These are phyloP conservation scores for Pseudoscleropodium purum DNA, from an alignment of 225 moss, liverwort and hornwort species.

Conservation along the genomic window DNA sequence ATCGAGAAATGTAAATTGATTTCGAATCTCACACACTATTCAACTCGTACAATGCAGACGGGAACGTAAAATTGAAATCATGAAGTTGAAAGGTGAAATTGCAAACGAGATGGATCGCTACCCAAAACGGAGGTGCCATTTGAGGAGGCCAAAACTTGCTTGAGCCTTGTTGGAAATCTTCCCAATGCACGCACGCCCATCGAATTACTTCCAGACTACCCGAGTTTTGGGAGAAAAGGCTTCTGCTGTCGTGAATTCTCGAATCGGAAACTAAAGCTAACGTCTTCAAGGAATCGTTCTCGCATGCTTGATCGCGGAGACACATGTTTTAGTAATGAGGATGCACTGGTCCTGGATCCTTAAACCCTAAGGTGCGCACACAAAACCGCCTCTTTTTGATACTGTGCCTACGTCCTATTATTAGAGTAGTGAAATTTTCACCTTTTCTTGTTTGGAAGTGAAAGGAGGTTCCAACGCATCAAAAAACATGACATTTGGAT, in stretches of 20 bases:
- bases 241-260: too few relatives aligned
- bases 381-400: background rate
- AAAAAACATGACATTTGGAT: fast-evolving
- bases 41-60: background rate
- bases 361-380: background rate
- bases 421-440: background rate
- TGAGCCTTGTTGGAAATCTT: background rate
- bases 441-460: background rate
- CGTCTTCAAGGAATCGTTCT: background rate
- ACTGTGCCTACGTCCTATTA: background rate
- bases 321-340: background rate
- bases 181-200: conserved; percentile 2
- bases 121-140: background rate
- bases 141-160: conserved; percentile 1
- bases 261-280: background rate
- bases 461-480: background rate
- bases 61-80: background rate
- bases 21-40: background rate
- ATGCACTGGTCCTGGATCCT: background rate
- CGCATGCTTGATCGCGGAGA: background rate
- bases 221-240: background rate
- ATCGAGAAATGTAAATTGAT: background rate
- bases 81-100: background rate
- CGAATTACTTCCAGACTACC: background rate
- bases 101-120: background rate